Conservation (phyloP, 2,329 filamentous ascomycete species). For the Penicillium sp. region DNA sequence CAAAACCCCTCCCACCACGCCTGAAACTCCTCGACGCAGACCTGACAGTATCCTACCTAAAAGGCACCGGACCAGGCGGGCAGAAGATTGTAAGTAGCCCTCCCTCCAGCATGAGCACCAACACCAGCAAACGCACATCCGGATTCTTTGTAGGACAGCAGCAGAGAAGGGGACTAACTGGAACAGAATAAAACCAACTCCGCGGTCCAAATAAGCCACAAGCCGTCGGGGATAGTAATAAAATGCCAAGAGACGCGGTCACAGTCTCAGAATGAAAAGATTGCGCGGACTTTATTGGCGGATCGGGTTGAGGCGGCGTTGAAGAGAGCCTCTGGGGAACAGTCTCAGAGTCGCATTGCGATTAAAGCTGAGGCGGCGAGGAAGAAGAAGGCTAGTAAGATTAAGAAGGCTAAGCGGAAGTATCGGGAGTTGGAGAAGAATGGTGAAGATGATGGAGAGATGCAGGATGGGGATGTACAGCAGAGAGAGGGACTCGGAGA, state of each 20-base stretch:
- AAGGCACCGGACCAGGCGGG: slow-evolving; percentile 88
- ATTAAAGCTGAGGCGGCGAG: slow-evolving; percentile 89
- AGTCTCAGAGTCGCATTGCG: slow-evolving; percentile 70
- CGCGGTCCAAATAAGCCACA: slow-evolving; percentile 88
- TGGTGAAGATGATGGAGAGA: slow-evolving; percentile 18
- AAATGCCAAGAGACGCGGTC: slow-evolving; percentile 93
- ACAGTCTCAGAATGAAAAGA: slow-evolving; percentile 82
- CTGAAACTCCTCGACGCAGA: slow-evolving; percentile 76
- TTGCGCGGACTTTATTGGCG: slow-evolving; percentile 77
- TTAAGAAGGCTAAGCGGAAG: slow-evolving; percentile 51
- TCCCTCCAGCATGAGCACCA: no score
- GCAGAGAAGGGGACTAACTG: neutral
- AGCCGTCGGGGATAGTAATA: slow-evolving; percentile 87
- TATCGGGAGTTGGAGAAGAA: slow-evolving; percentile 42
- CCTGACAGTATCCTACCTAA: slow-evolving; percentile 83
- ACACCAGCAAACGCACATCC: no score
- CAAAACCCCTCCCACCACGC: slow-evolving; percentile 74
- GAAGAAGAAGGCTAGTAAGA: slow-evolving; percentile 49
- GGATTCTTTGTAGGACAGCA: no score
- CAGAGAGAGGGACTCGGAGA: no score
- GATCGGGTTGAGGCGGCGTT: slow-evolving; percentile 74
- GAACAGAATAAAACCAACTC: slow-evolving; percentile 89
- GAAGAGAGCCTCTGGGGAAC: slow-evolving; percentile 72
- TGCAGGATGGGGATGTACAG: slow-evolving; percentile 14
- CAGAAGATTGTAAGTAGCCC: slow-evolving; percentile 77